Evolutionary conservation across 2,329 filamentous ascomycete genomes (phyloP).

Genomic region (Sarocladiaceae sp.): DNA sequence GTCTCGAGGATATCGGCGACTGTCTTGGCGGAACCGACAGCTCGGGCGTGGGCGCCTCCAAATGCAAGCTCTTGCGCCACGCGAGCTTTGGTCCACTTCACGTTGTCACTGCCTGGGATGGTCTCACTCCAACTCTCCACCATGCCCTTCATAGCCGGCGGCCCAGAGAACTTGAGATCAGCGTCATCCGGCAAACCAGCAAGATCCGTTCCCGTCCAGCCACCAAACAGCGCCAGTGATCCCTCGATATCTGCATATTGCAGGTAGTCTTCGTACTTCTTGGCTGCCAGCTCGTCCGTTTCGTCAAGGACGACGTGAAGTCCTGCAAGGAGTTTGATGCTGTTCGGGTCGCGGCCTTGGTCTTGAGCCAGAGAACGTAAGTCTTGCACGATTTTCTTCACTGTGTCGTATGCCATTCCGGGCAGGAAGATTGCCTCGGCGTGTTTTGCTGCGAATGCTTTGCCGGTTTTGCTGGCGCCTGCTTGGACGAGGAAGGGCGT

Average conservation of each 20-base stretch:
- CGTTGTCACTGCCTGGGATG: constrained; percentile 13
- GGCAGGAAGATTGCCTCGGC: constrained; percentile 36
- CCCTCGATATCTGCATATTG: constrained; percentile 40
- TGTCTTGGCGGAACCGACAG: constrained; percentile 14
- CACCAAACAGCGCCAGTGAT: constrained; percentile 38
- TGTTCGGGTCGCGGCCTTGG: constrained; percentile 30
- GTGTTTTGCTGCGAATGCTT: constrained; percentile 31
- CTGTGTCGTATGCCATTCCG: constrained; percentile 37
- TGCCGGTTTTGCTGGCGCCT: constrained; percentile 39
- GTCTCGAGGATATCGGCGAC: constrained; percentile 15
- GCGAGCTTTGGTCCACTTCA: constrained; percentile 51
- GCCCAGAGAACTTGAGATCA: constrained; percentile 37
- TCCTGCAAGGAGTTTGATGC: constrained; percentile 39
- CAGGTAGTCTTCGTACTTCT: constrained; percentile 35
- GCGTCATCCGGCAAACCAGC: constrained; percentile 36
- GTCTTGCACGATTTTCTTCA: constrained; percentile 34
- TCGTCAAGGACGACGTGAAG: constrained; percentile 37
- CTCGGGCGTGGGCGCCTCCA: constrained; percentile 28
- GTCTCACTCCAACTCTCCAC: constrained; percentile 13
- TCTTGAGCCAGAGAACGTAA: constrained; percentile 32
- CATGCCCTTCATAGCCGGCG: constrained; percentile 31
- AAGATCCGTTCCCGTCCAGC: constrained; percentile 41
- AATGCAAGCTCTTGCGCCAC: constrained; percentile 51
- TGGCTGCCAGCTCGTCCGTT: constrained; percentile 37
- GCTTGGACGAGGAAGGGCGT: constrained; percentile 44